Evolutionary conservation across 2,329 filamentous ascomycete genomes (phyloP), one percentile per base, ranked within the genome.

Genomic region (Parasarocladium wereldwijsianum): DNA sequence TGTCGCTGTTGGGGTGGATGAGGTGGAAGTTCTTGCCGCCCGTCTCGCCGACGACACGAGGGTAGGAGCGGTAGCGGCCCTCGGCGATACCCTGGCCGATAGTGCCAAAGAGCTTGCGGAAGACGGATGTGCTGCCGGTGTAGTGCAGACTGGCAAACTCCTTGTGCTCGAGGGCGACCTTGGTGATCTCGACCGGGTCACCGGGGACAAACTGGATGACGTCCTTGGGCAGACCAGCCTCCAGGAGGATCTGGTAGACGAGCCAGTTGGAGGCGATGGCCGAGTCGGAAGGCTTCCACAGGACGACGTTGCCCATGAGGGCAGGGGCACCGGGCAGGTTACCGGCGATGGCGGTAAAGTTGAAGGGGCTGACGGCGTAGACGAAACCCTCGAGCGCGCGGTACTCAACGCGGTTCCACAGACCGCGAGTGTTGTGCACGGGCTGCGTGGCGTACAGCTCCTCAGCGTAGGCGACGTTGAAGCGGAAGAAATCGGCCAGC

Each of bases 121-220:
- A 94, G 17, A 96, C 82, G 29, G 75, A 73, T 1, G 87, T 94
- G 60, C 80, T 90, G 36, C 87, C 87, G 1, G 86, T 96, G 64
- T 86, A 96, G 62, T 94, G 85, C 14, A 96, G 71, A n/a, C 82
- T 79, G 7, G 86, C 78, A 44, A 96, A 90, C 35, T 92, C 65
- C 41, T 62, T 72, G 62, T 90, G 83, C 31, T 65, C 64, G 25
- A 94, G 67, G 8, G 82, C 79, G 20, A 69, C 66, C 50, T 76
- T 73, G 34, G 86, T 94, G 35, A 94, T 72, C 52, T 84, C 73
- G 34, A 77, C 80, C 4, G 87, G 80, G 46, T 93, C 76, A 33
- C 87, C 87, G 4, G 86, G 86, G 8, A 94, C 71, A 51, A 93
- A 94, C 55, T 94, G 87, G 40, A 96, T 84, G 31, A 94, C 87